A percentile compares a stretch with the other conserved stretches of the same genome.
Evolutionary conservation across 768 basidiomycete genomes (phyloP).

Genomic region (Agrocybe praecox): DNA sequence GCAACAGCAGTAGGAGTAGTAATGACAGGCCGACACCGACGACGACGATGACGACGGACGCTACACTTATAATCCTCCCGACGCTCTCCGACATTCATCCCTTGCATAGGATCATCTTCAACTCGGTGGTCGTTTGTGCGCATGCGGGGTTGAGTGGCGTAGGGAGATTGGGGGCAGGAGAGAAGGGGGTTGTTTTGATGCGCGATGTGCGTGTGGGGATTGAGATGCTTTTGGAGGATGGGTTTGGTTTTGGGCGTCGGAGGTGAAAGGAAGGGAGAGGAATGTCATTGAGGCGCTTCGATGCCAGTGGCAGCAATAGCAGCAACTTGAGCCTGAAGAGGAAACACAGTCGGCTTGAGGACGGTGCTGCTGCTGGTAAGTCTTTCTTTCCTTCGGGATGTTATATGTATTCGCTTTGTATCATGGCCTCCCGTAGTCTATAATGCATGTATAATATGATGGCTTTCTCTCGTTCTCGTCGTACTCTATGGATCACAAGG

Average conservation of each 20-base stretch:
- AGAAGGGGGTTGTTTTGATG: conserved; percentile 9
- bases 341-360: conserved; percentile 17
- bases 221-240: conserved; percentile 22
- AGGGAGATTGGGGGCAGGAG: neutral
- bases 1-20: no score
- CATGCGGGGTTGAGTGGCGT: conserved; percentile 57
- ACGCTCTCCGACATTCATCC: conserved; percentile 32
- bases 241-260: no score
- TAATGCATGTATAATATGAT: no score
- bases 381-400: neutral
- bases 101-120: conserved; percentile 62
- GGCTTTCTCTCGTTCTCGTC: no score
- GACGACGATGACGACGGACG: conserved; percentile 14
- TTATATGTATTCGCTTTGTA: neutral
- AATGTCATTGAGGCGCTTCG: conserved; percentile 12
- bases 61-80: conserved; percentile 5
- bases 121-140: conserved; percentile 63
- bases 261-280: no score
- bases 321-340: conserved; percentile 29
- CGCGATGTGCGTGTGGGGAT: conserved; percentile 28
- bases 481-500: no score
- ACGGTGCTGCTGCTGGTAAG: neutral
- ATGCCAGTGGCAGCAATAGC: no score
- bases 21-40: no score
- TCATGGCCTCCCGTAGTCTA: no score